Percentiles rank a stretch among this genome's conserved stretches.
These are phyloP conservation scores for Aspergillus sparsus DNA, from an alignment of 495 filamentous ascomycete species.

Conservation along the genomic window DNA sequence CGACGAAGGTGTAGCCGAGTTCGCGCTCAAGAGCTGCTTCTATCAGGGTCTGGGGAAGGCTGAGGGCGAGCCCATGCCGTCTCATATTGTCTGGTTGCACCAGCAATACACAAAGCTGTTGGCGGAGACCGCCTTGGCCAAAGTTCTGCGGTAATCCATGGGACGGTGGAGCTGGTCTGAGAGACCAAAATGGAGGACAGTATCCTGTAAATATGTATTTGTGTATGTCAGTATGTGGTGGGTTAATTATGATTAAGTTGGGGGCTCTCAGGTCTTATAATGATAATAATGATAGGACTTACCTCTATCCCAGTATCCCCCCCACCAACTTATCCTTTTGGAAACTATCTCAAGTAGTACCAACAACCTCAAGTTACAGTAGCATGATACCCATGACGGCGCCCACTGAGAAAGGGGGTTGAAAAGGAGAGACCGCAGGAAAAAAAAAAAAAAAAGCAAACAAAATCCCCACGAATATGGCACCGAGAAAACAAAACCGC, in stretches of 20 bases:
- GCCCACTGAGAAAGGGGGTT: too few species aligned
- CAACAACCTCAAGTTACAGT: too few species aligned
- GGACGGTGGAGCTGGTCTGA: not conserved
- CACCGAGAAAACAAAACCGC: too few species aligned
- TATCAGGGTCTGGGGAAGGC: slow-evolving; percentile 56
- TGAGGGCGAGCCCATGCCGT: slow-evolving; percentile 52
- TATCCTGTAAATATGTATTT: too few species aligned
- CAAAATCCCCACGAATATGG: too few species aligned
- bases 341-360: too few species aligned
- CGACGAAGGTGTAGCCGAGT: slow-evolving; percentile 60
- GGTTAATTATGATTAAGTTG: not conserved
- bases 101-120: slow-evolving; percentile 63
- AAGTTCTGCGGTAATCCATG: slow-evolving; percentile 24
- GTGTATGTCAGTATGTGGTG: not conserved
- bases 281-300: slow-evolving; percentile 4
- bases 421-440: too few species aligned
- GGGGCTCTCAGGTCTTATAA: not conserved
- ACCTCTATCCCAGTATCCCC: too few species aligned
- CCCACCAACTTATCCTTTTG: too few species aligned
- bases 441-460: too few species aligned
- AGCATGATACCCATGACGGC: too few species aligned
- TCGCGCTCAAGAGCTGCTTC: slow-evolving; percentile 68
- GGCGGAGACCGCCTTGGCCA: slow-evolving; percentile 57
- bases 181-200: not conserved
- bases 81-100: slow-evolving; percentile 59